phyloP scores from a whole-genome alignment of 2,329 filamentous ascomycete genomes.

The Nemania bipapillata region DNA sequence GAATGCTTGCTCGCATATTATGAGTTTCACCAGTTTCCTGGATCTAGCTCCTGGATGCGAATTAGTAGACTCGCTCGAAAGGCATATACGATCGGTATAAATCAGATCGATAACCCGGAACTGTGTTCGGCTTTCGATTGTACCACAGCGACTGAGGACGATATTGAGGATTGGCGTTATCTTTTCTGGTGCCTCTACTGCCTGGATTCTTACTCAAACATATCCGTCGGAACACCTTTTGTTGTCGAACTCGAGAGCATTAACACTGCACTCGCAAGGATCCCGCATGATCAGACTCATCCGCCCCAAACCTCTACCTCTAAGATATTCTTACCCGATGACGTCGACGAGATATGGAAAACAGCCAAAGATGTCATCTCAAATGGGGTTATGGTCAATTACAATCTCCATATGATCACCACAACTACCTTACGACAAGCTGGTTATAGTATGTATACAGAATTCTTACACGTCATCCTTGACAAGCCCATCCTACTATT shows the following conservation, averaged over 20 bases:
- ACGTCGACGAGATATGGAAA: slow-evolving; percentile 44
- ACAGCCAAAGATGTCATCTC: slow-evolving; percentile 41
- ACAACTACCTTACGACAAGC: slow-evolving; percentile 46
- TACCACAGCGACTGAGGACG: slow-evolving; percentile 42
- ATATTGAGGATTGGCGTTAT: slow-evolving; percentile 52
- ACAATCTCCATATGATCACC: slow-evolving; percentile 49
- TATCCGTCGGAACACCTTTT: slow-evolving; percentile 47
- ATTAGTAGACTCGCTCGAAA: slow-evolving; percentile 51
- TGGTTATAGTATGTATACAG: slow-evolving; percentile 38
- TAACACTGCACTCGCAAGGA: slow-evolving; percentile 46
- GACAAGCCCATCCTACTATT: too few species aligned
- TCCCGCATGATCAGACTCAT: slow-evolving; percentile 26
- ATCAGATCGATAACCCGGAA: slow-evolving; percentile 51
- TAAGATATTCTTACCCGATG: slow-evolving; percentile 44
- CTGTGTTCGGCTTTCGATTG: slow-evolving; percentile 45
- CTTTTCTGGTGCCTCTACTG: slow-evolving; percentile 54
- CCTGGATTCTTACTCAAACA: slow-evolving; percentile 53
- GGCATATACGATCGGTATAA: slow-evolving; percentile 51
- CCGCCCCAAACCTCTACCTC: slow-evolving; percentile 13
- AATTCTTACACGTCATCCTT: not conserved
- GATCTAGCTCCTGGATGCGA: slow-evolving; percentile 50
- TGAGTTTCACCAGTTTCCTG: slow-evolving; percentile 53
- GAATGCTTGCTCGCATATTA: slow-evolving; percentile 53
- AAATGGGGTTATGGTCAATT: slow-evolving; percentile 35
- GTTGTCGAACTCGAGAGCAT: slow-evolving; percentile 48